Evolutionary conservation across 1,284 basidiomycete species (phyloP), one percentile per base, ranked within the genome.

Genomic region (Xerocomus subilludens): DNA sequence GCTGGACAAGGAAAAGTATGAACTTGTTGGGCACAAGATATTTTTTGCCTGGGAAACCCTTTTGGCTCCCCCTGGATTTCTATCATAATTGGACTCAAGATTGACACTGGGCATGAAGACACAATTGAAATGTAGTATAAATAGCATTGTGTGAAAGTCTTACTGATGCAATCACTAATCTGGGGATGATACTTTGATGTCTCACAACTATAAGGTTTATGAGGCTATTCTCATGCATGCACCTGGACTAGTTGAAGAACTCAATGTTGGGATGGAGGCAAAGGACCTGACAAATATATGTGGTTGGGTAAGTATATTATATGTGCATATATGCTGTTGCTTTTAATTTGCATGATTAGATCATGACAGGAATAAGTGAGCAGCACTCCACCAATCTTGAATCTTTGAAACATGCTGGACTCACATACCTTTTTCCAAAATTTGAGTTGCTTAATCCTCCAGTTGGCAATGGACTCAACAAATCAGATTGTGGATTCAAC

Each of bases 401-500:
- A 5, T 18, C 59, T 2, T 0, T 71, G 11, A 67, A 71, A 16
- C 64, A 71, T 21, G 2, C 11, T 51, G 49, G 71, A 36, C 38
- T 64, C 7, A 64, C 25, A 8, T 64, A 64, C 8, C 9, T 56
- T 16, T 33, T 36, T 42, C 42, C 42, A 7, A 42, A 42, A 13
- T 42, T 42, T 42, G 42, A 13, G 5, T 13, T 20, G 11, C 42
- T 42, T 20, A 42, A 42, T 5, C 68, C 60, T 35, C 47, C 30
- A 7, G 25, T 69, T 21, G 21, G 36, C 36, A 42, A 69, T 18
- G 27, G 21, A 2, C 51, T 67, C 21, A 63, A 69, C 27, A 71
- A 77, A 23, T 65, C 35, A 4, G 42, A 21, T 20, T 27, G 9
- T 20, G 64, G 76, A 9, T 71, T 64, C 16, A 60, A 51, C n/a